A percentile compares a stretch with the other conserved stretches of the same genome.
phyloP scores from a whole-genome alignment of 2,329 filamentous ascomycete genomes.

The Coniella lustricola region DNA sequence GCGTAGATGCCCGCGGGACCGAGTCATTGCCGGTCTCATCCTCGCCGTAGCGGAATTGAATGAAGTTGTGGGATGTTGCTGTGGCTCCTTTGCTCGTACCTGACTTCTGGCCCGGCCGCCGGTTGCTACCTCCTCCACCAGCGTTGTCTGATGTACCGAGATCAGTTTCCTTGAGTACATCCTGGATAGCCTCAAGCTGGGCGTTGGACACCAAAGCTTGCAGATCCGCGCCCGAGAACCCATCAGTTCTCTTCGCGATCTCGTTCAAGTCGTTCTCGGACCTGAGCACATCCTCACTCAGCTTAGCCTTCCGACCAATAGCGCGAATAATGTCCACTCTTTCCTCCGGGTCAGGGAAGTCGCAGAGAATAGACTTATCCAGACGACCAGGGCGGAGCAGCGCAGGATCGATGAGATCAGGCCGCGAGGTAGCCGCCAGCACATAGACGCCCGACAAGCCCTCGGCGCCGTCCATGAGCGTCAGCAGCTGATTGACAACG shows the following conservation, averaged over 20 bases:
- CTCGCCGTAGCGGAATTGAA: constrained; percentile 77
- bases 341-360: constrained; percentile 74
- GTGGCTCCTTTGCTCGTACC: constrained; percentile 11
- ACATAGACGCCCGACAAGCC: constrained; percentile 94
- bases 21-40: constrained; percentile 40
- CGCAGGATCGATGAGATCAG: constrained; percentile 92
- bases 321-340: constrained; percentile 82
- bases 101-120: constrained; percentile 20
- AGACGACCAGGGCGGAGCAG: constrained; percentile 83
- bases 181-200: constrained; percentile 93
- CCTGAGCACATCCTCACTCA: constrained; percentile 59
- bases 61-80: constrained; percentile 47
- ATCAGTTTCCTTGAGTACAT: constrained; percentile 64
- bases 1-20: constrained; percentile 38
- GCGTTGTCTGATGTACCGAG: constrained; percentile 9
- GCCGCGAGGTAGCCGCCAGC: constrained; percentile 84
- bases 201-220: constrained; percentile 95
- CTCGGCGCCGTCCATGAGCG: constrained; percentile 98
- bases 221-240: constrained; percentile 89
- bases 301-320: constrained; percentile 71
- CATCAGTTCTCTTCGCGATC: constrained; percentile 72
- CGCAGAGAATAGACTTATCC: constrained; percentile 89
- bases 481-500: constrained; percentile 95
- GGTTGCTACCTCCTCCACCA: constrained; percentile 28
- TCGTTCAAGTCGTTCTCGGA: constrained; percentile 55